Base-by-base conservation (phyloP, 306 rosid species). In the Lathyrus tuberosus region DNA sequence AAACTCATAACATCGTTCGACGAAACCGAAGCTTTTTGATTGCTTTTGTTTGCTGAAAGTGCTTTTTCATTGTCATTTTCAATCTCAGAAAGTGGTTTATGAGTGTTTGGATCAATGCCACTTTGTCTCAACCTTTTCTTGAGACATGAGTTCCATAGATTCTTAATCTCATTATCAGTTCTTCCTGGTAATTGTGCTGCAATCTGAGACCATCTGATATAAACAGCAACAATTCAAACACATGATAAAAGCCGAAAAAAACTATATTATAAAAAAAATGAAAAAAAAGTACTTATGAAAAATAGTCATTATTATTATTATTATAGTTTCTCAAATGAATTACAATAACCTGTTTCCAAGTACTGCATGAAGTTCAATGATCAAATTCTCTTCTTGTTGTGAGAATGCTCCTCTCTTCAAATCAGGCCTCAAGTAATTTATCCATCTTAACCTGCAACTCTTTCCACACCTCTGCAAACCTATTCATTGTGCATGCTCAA, bases 341-440 rank as follows among this genome's bases (percentile, higher is more conserved):
- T 40, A 20, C 49, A 47, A 42, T 49, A 69, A 87, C 96, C 94
- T 85, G 85, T 90, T 90, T 58, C 96, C 96, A 15, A 90, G 88
- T 43, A 90, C 96, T 60, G 96, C 85, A 79, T 93, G 98, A 47
- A 93, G 96, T 57, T 93, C 96, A 65, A 93, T 70, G 7, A 93
- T 93, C 84, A 90, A 78, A 60, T 86, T 87, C 86, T 93, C 96
- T 79, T 93, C 98, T 43, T 88, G 90, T 70, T 85, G 98, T 4
- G 96, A 93, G 74, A 93, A 93, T 68, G 98, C 96, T 11, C 96
- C 98, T 86, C 96, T 90, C 62, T 92, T 92, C 87, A 92, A 85
- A 82, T 92, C 96, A 63, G 98, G 98, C 68, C 96, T 90, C 48
- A 92, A 83, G 72, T 92, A 92, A 49, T 92, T 92, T 52, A 92